Evolutionary conservation across 2,329 filamentous ascomycete species (phyloP), one percentile per base, ranked within the genome.

Genomic region (Ophiobolus disseminans): DNA sequence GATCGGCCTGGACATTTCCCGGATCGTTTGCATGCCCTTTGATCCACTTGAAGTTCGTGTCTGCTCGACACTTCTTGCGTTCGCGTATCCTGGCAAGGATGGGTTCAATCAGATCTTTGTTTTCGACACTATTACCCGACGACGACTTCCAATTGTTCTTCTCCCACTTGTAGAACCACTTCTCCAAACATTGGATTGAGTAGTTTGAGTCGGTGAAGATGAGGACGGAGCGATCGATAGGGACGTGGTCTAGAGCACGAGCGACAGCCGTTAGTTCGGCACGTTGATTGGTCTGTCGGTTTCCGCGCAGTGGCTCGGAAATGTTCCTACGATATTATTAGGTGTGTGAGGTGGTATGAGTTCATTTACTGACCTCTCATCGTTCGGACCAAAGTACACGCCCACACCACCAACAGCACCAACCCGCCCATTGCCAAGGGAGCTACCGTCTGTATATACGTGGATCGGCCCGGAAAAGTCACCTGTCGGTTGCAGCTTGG

Each of bases 181-280:
- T 81, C 1, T 87, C 96, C 20, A 91, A 85, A 66, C 93, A 97
- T 58, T 92, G 87, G 73, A 97, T 96, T 1, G 90, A 83, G 75
- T 97, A 97, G 65, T 86, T 86, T 73, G 89, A 94, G 75, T 99
- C 94, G n/a, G 87, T 91, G 68, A 87, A 82, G 58, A 99, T 95
- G 47, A 86, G 82, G 10, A 95, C 82, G 50, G 85, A 79, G 48
- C 88, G 82, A 48, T 86, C 80, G 13, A 82, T 75, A 0, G 89
- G 86, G 2, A 87, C 85, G 36, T 87, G 83, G 65, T 97, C 86
- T 17, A 97, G 80, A 0, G 92, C 92, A 48, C 92, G 88, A 22
- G 90, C 79, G 55, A 97, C 88, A 6, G 91, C 94, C 19, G 89
- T 92, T 49, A 99, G 79, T 76, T 99, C 94, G n/a, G 93, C 94